These are phyloP conservation scores for Saccharomyces jurei DNA, from an alignment of 805 yeast species.

Conservation along the genomic window DNA sequence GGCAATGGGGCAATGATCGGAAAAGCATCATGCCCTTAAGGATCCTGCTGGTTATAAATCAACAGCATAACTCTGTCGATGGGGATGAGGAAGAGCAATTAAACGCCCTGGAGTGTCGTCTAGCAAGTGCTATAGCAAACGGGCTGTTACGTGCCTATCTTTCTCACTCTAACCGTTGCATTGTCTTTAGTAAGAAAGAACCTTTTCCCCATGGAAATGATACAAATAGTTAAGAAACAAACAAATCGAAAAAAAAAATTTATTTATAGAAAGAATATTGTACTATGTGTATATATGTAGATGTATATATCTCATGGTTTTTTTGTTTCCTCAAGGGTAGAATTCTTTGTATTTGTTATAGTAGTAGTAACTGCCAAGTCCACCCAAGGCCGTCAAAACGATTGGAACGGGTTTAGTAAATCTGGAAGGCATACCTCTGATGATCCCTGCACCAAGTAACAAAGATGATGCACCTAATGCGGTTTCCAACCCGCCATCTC, in stretches of 20 bases:
- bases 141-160: constrained; percentile 71
- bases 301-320: background rate
- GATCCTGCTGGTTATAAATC: background rate
- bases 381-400: constrained; percentile 54
- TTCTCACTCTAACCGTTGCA: constrained; percentile 63
- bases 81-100: background rate
- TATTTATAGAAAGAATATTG: background rate
- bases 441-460: constrained; percentile 63
- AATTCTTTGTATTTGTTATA: constrained; percentile 68
- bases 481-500: constrained; percentile 71
- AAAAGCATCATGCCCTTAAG: constrained; percentile 14
- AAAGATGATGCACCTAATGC: constrained; percentile 67
- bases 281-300: background rate
- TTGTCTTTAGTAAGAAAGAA: constrained; percentile 66
- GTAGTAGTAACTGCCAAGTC: constrained; percentile 58
- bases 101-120: constrained; percentile 46
- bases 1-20: constrained; percentile 14
- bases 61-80: background rate
- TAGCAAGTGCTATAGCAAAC: constrained; percentile 56
- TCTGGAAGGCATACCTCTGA: constrained; percentile 52
- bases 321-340: constrained; percentile 31
- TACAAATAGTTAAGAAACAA: background rate
- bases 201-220: constrained; percentile 50
- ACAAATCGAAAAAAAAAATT: background rate
- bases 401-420: constrained; percentile 74